Conservation (phyloP, 208 protist species). For the Acanthamoeba sp. region DNA sequence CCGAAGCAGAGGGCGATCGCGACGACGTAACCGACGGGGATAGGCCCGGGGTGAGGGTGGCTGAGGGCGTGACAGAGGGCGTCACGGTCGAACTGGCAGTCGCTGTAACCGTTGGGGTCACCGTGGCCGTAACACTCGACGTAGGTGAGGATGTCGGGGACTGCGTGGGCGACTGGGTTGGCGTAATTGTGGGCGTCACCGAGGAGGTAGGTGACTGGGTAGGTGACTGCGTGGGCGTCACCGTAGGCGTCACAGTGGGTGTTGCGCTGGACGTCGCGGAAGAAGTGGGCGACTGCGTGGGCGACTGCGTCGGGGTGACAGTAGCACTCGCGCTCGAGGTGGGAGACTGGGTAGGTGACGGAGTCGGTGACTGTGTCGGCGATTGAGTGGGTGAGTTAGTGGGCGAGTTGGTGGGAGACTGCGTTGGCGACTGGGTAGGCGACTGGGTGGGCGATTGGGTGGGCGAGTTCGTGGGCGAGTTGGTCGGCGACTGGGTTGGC, state of each 20-base stretch:
- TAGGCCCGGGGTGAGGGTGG: background rate
- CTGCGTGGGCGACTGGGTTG: background rate
- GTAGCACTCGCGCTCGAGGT: background rate
- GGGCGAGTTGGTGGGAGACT: background rate
- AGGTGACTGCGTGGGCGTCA: too few species aligned
- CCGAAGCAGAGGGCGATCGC: background rate
- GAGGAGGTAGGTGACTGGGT: background rate
- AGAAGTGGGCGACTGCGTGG: background rate
- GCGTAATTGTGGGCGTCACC: background rate
- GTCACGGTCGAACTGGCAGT: background rate
- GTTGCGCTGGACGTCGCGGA: too few species aligned
- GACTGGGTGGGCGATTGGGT: background rate
- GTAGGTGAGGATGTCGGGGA: background rate
- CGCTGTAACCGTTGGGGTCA: background rate
- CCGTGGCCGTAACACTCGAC: background rate
- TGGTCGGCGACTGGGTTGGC: background rate
- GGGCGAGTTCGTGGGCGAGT: background rate
- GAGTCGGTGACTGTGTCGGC: background rate
- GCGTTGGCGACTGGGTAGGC: background rate
- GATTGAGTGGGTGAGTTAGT: background rate
- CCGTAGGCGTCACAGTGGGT: too few species aligned
- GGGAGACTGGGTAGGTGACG: background rate
- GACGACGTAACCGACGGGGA: too few species aligned
- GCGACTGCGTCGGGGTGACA: background rate
- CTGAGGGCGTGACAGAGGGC: background rate